These are phyloP conservation scores for Penicillium sp. DNA, from an alignment of 2,329 filamentous ascomycete genomes.

Conservation along the genomic window DNA sequence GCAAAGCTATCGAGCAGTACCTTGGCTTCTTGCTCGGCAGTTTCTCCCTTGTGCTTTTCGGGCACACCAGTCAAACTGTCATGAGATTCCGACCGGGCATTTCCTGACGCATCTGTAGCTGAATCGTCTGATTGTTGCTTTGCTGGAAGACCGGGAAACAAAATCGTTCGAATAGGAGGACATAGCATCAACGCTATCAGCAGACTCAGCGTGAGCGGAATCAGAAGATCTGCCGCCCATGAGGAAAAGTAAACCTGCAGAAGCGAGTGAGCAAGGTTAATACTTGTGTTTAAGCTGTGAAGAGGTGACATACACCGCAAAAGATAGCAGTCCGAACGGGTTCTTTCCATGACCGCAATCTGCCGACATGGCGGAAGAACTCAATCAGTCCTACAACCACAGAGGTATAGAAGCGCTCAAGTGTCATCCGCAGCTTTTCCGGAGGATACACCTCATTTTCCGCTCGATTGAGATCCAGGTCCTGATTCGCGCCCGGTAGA, in stretches of 20 bases:
- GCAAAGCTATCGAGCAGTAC: constrained; percentile 79
- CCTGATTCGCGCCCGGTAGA: constrained; percentile 63
- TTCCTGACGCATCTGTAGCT: constrained; percentile 58
- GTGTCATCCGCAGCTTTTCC: constrained; percentile 76
- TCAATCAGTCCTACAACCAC: constrained; percentile 70
- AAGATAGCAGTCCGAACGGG: constrained; percentile 69
- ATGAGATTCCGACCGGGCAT: constrained; percentile 73
- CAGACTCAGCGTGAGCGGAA: constrained; percentile 63
- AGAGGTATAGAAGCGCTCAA: constrained; percentile 82
- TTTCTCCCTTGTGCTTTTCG: constrained; percentile 80
- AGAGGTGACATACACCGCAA: constrained; percentile 50
- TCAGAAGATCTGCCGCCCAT: constrained; percentile 73
- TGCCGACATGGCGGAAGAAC: constrained; percentile 72
- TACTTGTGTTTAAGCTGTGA: background rate
- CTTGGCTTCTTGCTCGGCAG: constrained; percentile 79
- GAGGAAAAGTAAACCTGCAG: constrained; percentile 61
- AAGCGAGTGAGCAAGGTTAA: constrained; percentile 1
- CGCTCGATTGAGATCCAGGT: constrained; percentile 77
- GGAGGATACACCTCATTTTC: constrained; percentile 83
- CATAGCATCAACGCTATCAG: constrained; percentile 69
- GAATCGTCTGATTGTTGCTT: constrained; percentile 64
- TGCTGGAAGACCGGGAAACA: constrained; percentile 75
- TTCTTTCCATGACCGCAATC: constrained; percentile 80
- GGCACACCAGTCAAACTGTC: constrained; percentile 79
- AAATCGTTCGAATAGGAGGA: constrained; percentile 61